Evolutionary conservation across 768 basidiomycete species (phyloP).

Genomic region (Lentinula raphanica): DNA sequence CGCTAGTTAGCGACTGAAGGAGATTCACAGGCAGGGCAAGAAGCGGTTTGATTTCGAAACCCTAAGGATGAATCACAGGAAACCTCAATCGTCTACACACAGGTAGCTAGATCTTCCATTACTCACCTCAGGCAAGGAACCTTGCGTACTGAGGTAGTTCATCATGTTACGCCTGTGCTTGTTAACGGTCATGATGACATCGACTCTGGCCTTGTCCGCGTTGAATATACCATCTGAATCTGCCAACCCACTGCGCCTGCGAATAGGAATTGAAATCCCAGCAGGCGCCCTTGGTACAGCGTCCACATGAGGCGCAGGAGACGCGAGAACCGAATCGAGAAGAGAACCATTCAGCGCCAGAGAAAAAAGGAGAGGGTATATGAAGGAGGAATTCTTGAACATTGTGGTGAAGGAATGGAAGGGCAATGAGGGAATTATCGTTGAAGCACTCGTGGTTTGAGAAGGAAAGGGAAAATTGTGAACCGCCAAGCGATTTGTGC

Average conservation of each 20-base stretch:
- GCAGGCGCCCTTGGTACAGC: neutral
- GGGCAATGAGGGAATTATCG: neutral
- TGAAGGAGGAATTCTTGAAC: neutral
- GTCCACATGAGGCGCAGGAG: neutral
- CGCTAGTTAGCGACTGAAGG: neutral
- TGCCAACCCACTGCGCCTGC: neutral
- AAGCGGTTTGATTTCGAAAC: neutral
- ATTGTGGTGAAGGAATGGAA: neutral
- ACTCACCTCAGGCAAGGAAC: neutral
- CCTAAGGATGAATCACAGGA: neutral
- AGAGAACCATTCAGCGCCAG: neutral
- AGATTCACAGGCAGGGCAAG: neutral
- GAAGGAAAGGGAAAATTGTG: neutral
- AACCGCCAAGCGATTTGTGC: neutral
- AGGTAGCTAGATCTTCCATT: neutral
- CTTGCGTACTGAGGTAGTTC: slow-evolving; percentile 1
- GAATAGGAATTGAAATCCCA: slow-evolving; percentile 4
- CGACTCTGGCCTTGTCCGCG: neutral
- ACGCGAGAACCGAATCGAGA: neutral
- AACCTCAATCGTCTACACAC: neutral
- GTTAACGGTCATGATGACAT: neutral
- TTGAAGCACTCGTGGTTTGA: neutral
- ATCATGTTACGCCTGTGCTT: slow-evolving; percentile 3
- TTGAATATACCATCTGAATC: neutral
- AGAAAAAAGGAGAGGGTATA: neutral